A percentile compares a stretch with the other conserved stretches of the same genome.
Evolutionary conservation across 305 asterid genomes (phyloP).

Genomic region (Solanum chacoense): DNA sequence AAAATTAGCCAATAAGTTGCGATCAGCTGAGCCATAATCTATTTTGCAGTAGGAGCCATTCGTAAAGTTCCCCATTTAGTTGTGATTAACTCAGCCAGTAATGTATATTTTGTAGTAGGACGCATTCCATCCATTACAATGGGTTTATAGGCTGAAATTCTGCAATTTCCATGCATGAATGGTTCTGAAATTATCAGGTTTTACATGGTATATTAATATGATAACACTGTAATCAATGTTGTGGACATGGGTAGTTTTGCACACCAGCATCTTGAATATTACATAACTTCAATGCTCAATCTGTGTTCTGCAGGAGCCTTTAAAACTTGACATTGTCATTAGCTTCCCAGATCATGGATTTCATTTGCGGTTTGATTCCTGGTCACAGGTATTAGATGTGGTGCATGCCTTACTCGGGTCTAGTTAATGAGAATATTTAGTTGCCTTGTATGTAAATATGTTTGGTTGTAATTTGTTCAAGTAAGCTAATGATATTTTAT

Average conservation of each 20-base stretch:
- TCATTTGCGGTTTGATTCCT: constrained; percentile 87
- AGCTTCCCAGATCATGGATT: constrained; percentile 96
- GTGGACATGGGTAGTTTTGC: background rate
- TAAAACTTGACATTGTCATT: constrained; percentile 76
- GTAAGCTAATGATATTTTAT: background rate
- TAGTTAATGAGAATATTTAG: background rate
- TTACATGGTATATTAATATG: background rate
- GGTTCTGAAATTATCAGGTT: background rate
- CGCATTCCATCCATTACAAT: background rate
- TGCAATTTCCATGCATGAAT: background rate
- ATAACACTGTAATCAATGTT: background rate
- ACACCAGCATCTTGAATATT: background rate
- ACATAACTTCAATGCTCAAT: background rate
- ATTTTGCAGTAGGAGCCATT: background rate
- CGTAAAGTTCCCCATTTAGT: background rate
- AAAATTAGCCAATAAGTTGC: background rate
- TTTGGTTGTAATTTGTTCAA: background rate
- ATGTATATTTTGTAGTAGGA: background rate
- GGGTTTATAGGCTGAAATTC: background rate
- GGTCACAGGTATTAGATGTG: constrained; percentile 66
- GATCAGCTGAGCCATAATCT: background rate
- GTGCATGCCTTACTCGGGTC: background rate
- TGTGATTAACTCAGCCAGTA: background rate
- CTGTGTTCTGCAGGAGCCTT: constrained; percentile 52
- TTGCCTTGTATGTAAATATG: background rate